These are phyloP conservation scores for Neckera pumila DNA, from an alignment of 225 moss, liverwort and hornwort species.

Conservation along the genomic window DNA sequence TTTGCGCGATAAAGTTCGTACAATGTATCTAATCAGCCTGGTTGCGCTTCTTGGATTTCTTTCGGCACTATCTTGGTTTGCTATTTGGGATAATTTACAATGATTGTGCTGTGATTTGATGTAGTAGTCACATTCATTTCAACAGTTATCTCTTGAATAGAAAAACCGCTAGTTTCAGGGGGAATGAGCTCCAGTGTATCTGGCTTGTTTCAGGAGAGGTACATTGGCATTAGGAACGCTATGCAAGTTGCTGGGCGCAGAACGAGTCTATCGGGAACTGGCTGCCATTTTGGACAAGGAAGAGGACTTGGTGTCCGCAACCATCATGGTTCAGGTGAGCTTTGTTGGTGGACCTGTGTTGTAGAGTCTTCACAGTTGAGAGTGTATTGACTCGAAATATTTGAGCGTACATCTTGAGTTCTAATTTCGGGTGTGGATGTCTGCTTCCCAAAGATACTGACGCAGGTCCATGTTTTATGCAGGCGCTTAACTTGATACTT, in stretches of 20 bases:
- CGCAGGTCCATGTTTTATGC: neutral
- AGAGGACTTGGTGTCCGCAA: conserved; percentile 77
- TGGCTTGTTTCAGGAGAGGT: conserved; percentile 61
- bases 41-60: neutral
- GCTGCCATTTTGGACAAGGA: conserved; percentile 76
- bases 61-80: neutral
- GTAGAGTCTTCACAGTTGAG: neutral
- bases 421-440: neutral
- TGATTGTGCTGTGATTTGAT: neutral
- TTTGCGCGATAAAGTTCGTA: neutral
- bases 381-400: neutral
- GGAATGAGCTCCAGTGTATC: neutral
- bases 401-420: neutral
- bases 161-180: neutral
- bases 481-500: conserved; percentile 91
- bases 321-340: conserved; percentile 84
- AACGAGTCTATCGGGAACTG: conserved; percentile 77
- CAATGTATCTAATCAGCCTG: neutral
- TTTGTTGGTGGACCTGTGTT: neutral
- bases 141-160: neutral
- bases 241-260: conserved; percentile 72
- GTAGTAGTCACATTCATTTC: neutral
- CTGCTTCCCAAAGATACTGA: neutral
- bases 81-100: neutral
- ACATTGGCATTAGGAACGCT: conserved; percentile 64